Percentiles rank a stretch among this genome's conserved stretches.
These are phyloP conservation scores for Venturia nashicola DNA, from an alignment of 2,329 filamentous ascomycete species.

Conservation along the genomic window DNA sequence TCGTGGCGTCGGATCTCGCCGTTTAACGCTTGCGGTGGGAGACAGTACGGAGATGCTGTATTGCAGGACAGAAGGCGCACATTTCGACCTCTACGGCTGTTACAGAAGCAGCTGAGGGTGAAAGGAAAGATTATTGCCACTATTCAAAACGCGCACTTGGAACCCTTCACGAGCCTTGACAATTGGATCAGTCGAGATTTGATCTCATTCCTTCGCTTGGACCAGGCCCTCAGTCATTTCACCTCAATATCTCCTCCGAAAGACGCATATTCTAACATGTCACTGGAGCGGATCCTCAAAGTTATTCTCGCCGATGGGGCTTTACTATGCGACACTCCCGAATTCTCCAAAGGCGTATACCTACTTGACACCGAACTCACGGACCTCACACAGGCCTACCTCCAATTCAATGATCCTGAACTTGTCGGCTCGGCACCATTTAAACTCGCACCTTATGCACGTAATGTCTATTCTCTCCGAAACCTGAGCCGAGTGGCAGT, in stretches of 20 bases:
- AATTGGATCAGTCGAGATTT: constrained; percentile 7
- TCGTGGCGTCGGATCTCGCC: background rate
- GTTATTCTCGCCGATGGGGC: constrained; percentile 4
- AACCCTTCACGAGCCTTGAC: background rate
- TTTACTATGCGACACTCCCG: constrained; percentile 5
- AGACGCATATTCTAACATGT: background rate
- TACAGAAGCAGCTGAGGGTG: constrained; percentile 1
- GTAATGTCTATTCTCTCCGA: constrained; percentile 5
- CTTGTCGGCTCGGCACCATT: background rate
- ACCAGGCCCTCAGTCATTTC: background rate
- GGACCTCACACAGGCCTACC: constrained; percentile 1
- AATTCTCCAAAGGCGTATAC: constrained; percentile 5
- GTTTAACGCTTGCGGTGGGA: constrained; percentile 3
- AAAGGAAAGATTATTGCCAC: constrained; percentile 6
- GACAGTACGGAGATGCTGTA: background rate
- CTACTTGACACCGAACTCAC: background rate
- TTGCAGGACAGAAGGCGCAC: background rate
- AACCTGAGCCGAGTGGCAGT: constrained; percentile 5
- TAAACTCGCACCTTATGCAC: constrained; percentile 4
- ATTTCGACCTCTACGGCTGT: constrained; percentile 6
- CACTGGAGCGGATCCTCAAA: constrained; percentile 2
- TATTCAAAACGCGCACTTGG: background rate
- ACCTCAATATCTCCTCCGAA: background rate
- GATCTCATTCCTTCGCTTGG: background rate
- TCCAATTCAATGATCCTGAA: background rate